These are phyloP conservation scores for Chlorencoelia australis DNA, from an alignment of 2,329 filamentous ascomycete species.

Conservation along the genomic window DNA sequence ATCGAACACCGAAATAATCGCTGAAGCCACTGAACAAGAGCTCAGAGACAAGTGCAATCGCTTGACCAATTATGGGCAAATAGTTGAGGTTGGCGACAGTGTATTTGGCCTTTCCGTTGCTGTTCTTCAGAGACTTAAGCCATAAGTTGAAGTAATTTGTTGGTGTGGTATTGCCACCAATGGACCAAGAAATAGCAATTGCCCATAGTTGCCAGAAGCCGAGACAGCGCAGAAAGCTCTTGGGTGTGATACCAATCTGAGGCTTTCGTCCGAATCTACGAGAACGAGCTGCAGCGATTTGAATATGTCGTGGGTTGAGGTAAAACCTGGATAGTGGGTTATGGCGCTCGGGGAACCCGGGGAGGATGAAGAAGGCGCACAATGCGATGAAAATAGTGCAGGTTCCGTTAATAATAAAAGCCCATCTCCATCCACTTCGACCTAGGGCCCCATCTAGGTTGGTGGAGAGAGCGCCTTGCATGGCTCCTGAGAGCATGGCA, in stretches of 20 bases:
- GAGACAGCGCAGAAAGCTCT: no score
- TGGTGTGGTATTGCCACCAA: conserved; percentile 1
- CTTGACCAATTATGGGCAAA: not conserved
- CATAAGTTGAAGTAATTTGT: conserved; percentile 2
- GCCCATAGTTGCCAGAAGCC: no score
- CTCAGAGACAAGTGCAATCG: not conserved
- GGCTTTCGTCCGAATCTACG: no score
- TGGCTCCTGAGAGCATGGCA: conserved; percentile 34
- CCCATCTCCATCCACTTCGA: conserved; percentile 33
- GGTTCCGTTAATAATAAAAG: conserved; percentile 35
- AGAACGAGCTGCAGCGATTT: no score
- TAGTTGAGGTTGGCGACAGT: not conserved
- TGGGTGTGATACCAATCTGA: no score
- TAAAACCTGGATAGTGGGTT: no score
- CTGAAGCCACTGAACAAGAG: no score
- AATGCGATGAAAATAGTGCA: conserved; percentile 1
- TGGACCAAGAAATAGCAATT: no score
- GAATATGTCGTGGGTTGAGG: no score
- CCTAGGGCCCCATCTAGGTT: conserved; percentile 30
- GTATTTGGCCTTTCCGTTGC: no score
- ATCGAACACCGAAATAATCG: no score
- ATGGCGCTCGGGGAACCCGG: no score
- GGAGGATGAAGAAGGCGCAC: conserved; percentile 1
- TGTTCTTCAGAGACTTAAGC: conserved; percentile 1
- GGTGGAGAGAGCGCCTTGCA: conserved; percentile 31